phyloP scores from a whole-genome alignment of 2,329 filamentous ascomycete genomes.

The Fusarium avenaceum region DNA sequence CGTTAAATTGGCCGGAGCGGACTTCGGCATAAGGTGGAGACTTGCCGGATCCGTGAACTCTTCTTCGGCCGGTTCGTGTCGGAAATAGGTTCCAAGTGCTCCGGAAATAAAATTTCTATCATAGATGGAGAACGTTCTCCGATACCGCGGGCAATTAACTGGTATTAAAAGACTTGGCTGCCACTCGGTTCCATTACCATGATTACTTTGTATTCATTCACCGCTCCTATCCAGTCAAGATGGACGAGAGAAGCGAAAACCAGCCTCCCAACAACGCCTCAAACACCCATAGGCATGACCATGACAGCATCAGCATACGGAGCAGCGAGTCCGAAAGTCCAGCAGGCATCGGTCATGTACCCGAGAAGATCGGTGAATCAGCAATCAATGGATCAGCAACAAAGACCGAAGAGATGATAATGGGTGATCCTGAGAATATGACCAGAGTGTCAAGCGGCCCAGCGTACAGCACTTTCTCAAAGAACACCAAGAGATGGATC shows the following conservation, averaged over 20 bases:
- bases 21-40: conserved; percentile 29
- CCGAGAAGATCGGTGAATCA: conserved; percentile 24
- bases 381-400: neutral
- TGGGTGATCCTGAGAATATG: conserved; percentile 40
- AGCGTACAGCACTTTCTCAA: conserved; percentile 51
- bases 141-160: conserved; percentile 42
- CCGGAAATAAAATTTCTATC: conserved; percentile 38
- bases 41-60: conserved; percentile 18
- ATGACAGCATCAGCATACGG: conserved; percentile 20
- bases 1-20: conserved; percentile 23
- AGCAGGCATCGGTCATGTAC: conserved; percentile 1
- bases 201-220: conserved; percentile 1
- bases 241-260: conserved; percentile 27
- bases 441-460: conserved; percentile 41
- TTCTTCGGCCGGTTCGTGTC: conserved; percentile 10
- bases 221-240: conserved; percentile 14
- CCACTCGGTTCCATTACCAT: conserved; percentile 21
- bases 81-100: conserved; percentile 39
- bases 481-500: conserved; percentile 64
- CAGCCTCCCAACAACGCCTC: conserved; percentile 7
- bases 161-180: conserved; percentile 32
- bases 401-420: conserved; percentile 21
- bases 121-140: conserved; percentile 31
- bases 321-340: conserved; percentile 18
- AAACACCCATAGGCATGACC: conserved; percentile 13